These are phyloP conservation scores for Pseudopyricularia cyperi DNA, from an alignment of 2,329 filamentous ascomycete species.

Conservation along the genomic window DNA sequence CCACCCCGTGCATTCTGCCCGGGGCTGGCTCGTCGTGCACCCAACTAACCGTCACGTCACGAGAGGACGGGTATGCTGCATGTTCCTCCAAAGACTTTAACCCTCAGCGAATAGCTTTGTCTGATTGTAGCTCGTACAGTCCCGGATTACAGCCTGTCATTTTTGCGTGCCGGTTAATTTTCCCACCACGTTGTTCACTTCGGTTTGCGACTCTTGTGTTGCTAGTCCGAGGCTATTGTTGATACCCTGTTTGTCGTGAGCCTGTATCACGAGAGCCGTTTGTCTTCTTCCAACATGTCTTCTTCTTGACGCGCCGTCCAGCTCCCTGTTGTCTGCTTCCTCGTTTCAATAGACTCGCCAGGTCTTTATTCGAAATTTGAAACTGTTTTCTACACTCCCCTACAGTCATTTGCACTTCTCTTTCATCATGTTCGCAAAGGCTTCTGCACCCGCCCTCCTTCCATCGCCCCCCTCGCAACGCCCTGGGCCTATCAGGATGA, in stretches of 20 bases:
- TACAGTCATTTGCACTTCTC: not conserved
- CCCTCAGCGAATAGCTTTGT: not conserved
- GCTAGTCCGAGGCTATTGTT: not conserved
- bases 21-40: not conserved
- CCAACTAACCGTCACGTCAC: not conserved
- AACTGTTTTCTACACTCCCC: not conserved
- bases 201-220: not conserved
- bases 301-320: not conserved
- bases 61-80: not conserved
- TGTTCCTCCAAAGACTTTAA: too few relatives aligned
- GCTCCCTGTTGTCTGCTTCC: not conserved
- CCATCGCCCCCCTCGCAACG: not conserved
- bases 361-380: not conserved
- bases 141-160: too few relatives aligned
- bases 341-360: not conserved
- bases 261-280: not conserved
- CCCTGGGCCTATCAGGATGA: conserved; percentile 20
- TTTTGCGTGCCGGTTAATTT: too few relatives aligned
- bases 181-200: not conserved
- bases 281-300: not conserved
- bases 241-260: not conserved
- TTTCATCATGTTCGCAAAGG: conserved; percentile 12
- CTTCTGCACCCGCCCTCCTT: conserved; percentile 6
- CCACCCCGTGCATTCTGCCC: not conserved
- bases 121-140: not conserved